Evolutionary conservation across 768 basidiomycete genomes (phyloP), one percentile per base, ranked within the genome.

Genomic region (Exsudoporus frostii): DNA sequence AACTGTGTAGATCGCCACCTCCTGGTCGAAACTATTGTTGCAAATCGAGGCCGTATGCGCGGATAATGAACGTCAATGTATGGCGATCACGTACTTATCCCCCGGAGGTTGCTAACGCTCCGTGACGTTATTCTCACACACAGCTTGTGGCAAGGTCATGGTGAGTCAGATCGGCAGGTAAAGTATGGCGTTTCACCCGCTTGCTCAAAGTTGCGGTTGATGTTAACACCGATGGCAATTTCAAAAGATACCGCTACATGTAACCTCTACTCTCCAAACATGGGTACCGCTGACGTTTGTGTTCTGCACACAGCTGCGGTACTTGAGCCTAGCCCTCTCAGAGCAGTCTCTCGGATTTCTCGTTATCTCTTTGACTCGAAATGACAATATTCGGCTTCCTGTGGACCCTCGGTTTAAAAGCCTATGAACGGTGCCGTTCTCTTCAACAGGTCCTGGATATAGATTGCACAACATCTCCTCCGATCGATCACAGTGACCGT

Each of bases 161-260:
- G n/a, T 55, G 65, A 64, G 65, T 67, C 64, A 65, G 33, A 46
- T 65, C 65, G 65, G 65, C 52, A 36, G n/a, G 37, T n/a, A 53
- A 60, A 62, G 45, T 65, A 59, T 44, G 65, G 65, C 65, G 63
- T 60, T 62, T 67, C 51, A 20, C 37, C 33, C 50, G 27, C 43
- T 49, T 45, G 14, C 50, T 62, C 37, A 50, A 63, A 57, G 45
- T 52, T 20, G 42, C 60, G 66, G 55, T 51, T 27, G 59, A 56
- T 44, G 41, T 30, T 47, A 50, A 41, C 51, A 57, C 62, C 65
- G 60, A 62, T 62, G 57, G 36, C 42, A 40, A 48, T 55, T 37
- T 53, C 61, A 50, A 50, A 54, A 53, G n/a, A 46, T 38, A 42
- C 43, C 49, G 20, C 53, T 52, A 65, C 54, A 63, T 63, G 54